These are phyloP conservation scores for Yamadazyma epiphylla DNA, from an alignment of 1,139 yeast species.

Conservation along the genomic window DNA sequence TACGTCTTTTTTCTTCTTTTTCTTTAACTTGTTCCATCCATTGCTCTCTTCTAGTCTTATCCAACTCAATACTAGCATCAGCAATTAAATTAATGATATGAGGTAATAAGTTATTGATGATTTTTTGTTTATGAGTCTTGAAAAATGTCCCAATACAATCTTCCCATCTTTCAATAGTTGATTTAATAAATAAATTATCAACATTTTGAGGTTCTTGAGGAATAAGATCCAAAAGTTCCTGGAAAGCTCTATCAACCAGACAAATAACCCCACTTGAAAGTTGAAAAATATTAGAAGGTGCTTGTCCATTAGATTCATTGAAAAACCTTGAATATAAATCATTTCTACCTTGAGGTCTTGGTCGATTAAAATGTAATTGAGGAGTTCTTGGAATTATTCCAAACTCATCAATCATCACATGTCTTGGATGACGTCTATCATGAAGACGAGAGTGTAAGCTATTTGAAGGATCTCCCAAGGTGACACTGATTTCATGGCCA, in stretches of 20 bases:
- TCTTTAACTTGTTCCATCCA: slow-evolving; percentile 28
- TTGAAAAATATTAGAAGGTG: not conserved
- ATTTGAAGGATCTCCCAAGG: too few relatives aligned
- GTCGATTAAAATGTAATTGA: too few relatives aligned
- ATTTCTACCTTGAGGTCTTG: not conserved
- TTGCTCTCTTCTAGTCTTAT: slow-evolving; percentile 28
- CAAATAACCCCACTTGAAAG: too few relatives aligned
- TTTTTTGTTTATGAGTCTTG: slow-evolving; percentile 36
- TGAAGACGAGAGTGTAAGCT: not conserved
- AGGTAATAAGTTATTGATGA: slow-evolving; percentile 44
- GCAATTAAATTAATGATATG: slow-evolving; percentile 50
- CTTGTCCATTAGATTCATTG: not conserved
- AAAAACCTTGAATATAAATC: too few relatives aligned
- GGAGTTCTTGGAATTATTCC: not conserved
- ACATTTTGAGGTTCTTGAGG: slow-evolving; percentile 14
- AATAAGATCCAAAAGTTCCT: slow-evolving; percentile 20
- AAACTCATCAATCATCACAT: not conserved
- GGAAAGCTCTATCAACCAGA: slow-evolving; percentile 30
- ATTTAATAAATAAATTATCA: slow-evolving; percentile 38
- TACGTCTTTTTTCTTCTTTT: slow-evolving; percentile 18
- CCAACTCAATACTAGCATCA: slow-evolving; percentile 40
- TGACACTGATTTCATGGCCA: too few relatives aligned
- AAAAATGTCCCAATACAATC: slow-evolving; percentile 53
- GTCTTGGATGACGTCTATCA: too few relatives aligned
- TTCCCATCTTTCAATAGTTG: slow-evolving; percentile 69